Base-by-base conservation (phyloP, 2,329 filamentous ascomycete species). In the Ophiocordyceps sinensis region DNA sequence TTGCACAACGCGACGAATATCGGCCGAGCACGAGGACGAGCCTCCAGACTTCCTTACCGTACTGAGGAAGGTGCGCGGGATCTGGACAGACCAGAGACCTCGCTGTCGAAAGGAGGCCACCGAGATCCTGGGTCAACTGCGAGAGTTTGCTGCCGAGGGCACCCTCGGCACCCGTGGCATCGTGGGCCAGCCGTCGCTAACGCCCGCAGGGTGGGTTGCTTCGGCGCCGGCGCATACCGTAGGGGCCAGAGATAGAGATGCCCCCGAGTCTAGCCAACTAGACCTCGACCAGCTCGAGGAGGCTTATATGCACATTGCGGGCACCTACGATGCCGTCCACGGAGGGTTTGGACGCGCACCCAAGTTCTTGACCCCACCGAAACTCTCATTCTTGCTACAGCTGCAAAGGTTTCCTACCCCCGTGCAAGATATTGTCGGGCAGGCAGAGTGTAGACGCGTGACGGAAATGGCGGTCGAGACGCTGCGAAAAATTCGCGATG, bases 241-340 rank as follows among this genome's bases (percentile, higher is more conserved):
- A 13, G 37, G 44, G 12, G 38, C 48, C 10, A 44, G 43, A n/a
- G 48, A 49, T 3, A 54, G 51, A 31, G 49, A 48, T n/a, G 43
- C 47, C 9, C 41, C 51, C 1, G 63, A 62, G 8, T 70, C 77
- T 5, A 84, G 86, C 49, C 79, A 82, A 34, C 63, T 96, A 34
- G 91, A 96, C 51, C 66, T 98, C 42, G 91, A 96, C 50, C 71
- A 95, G 48, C 65, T 98, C 10, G 91, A 96, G 54, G 88, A 95
- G 55, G 88, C 88, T 0, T 89, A 85, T 49, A 73, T 77, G 23
- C 77, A 91, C 51, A 91, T 94, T 51, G 75, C 76, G 13, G 71
- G 73, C 29, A 84, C 84, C n/a, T 95, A 83, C 53, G 89, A 95
- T 56, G 67, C 72, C 1, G 67, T 76, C 8, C 76, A 85, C 53